Percentiles rank a stretch among this genome's conserved stretches.
Conservation (phyloP, 176 grass and related monocot genomes). For the Guadua angustifolia region DNA sequence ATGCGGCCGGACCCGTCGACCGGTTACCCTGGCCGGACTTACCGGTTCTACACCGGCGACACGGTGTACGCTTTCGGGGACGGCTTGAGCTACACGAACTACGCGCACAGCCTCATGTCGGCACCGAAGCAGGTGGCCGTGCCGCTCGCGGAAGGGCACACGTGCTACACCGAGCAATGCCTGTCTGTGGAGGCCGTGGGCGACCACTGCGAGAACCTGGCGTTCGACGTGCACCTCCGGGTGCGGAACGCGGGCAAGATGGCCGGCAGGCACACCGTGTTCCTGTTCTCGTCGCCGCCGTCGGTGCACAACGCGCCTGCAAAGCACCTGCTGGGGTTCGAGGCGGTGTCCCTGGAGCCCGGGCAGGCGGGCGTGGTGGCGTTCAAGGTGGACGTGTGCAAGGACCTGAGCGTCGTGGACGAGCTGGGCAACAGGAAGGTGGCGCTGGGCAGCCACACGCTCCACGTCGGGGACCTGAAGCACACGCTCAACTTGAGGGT, state of each 20-base stretch:
- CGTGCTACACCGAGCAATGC: constrained; percentile 62
- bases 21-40: constrained; percentile 80
- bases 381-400: constrained; percentile 88
- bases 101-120: constrained; percentile 54
- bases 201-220: constrained; percentile 55
- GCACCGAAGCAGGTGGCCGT: constrained; percentile 64
- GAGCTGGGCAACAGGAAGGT: constrained; percentile 78
- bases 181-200: constrained; percentile 60
- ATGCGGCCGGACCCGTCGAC: constrained; percentile 74
- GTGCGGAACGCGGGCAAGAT: constrained; percentile 57
- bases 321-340: constrained; percentile 83
- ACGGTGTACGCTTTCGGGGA: constrained; percentile 82
- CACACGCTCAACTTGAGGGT: constrained; percentile 66
- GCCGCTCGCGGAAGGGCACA: constrained; percentile 66
- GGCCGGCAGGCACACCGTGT: constrained; percentile 71
- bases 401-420: constrained; percentile 87
- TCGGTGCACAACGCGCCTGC: constrained; percentile 74
- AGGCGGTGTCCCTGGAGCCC: constrained; percentile 71
- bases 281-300: constrained; percentile 86
- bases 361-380: constrained; percentile 50
- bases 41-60: constrained; percentile 90
- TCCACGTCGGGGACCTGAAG: constrained; percentile 80
- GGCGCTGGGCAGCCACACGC: constrained; percentile 70
- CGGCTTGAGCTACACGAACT: constrained; percentile 88
- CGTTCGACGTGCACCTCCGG: constrained; percentile 63